Evolutionary conservation across 345 rosid genomes (phyloP).

Genomic region (Raphanus sativus): DNA sequence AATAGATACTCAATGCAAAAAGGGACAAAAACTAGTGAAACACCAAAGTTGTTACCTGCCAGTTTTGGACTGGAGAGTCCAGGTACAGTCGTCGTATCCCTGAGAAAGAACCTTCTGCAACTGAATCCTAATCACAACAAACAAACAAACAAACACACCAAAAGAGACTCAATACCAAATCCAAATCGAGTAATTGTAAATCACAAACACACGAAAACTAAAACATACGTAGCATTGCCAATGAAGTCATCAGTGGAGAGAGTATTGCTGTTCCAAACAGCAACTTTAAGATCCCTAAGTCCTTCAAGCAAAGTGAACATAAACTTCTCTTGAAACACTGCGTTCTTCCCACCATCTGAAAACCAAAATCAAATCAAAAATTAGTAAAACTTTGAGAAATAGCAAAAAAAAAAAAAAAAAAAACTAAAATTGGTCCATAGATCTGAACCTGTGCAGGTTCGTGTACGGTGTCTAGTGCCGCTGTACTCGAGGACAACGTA

Average conservation of each 20-base stretch:
- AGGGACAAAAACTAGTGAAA: not conserved
- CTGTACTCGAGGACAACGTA: constrained; percentile 64
- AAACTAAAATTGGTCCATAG: not conserved
- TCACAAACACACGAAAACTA: not conserved
- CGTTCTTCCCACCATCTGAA: constrained; percentile 76
- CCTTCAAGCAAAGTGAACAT: constrained; percentile 75
- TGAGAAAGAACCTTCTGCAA: constrained; percentile 71
- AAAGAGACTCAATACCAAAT: constrained; percentile 3
- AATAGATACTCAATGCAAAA: not conserved
- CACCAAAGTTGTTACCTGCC: constrained; percentile 55
- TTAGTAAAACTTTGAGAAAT: not conserved
- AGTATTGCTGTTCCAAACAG: constrained; percentile 83
- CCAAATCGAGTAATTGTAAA: not conserved
- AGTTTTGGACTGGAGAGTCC: constrained; percentile 78
- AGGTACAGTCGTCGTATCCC: constrained; percentile 72
- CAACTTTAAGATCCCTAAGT: constrained; percentile 58
- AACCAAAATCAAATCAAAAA: not conserved
- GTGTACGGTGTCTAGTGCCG: constrained; percentile 49
- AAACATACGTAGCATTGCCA: constrained; percentile 76
- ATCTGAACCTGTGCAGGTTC: constrained; percentile 61
- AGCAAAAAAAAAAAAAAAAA: too few species aligned
- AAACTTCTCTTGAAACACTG: constrained; percentile 89
- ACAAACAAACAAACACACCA: not conserved
- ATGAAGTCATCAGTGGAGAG: constrained; percentile 69
- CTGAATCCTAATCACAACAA: constrained; percentile 56